A percentile compares a stretch with the other conserved stretches of the same genome.
phyloP scores from a whole-genome alignment of 2,329 filamentous ascomycete genomes.

The Mariannaea elegans region DNA sequence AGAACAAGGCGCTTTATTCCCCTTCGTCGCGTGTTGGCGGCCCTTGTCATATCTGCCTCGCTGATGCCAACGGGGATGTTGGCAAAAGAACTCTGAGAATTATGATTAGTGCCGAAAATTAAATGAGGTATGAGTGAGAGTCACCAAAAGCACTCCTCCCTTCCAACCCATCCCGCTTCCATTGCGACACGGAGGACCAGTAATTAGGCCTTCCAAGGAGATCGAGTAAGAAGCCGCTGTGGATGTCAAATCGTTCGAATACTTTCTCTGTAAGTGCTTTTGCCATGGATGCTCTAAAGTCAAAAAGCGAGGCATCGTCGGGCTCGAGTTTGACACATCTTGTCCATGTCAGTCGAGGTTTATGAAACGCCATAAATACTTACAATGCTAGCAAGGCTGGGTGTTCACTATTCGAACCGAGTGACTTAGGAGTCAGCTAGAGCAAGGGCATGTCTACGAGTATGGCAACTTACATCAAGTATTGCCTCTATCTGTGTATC shows the following conservation, averaged over 20 bases:
- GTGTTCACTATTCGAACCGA: neutral
- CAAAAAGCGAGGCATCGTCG: neutral
- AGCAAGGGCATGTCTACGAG: neutral
- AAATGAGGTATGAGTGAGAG: neutral
- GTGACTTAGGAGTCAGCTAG: neutral
- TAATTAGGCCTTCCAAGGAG: conserved; percentile 3
- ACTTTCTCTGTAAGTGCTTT: neutral
- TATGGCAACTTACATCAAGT: neutral
- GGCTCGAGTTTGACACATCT: conserved; percentile 8
- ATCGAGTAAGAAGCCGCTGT: neutral
- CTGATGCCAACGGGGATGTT: neutral
- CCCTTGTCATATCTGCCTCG: neutral
- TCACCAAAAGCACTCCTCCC: neutral
- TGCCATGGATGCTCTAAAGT: neutral
- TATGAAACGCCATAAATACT: neutral
- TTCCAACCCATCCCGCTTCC: neutral
- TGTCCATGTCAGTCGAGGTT: neutral
- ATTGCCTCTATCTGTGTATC: neutral
- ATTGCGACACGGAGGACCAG: conserved; percentile 2
- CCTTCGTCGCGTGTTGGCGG: neutral
- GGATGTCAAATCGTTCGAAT: neutral
- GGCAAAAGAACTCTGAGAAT: conserved; percentile 1
- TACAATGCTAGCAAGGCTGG: neutral
- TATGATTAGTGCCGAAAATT: neutral
- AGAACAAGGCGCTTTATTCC: conserved; percentile 1